phyloP scores from a whole-genome alignment of 2,329 filamentous ascomycete species.

The Arthroderma uncinatum region DNA sequence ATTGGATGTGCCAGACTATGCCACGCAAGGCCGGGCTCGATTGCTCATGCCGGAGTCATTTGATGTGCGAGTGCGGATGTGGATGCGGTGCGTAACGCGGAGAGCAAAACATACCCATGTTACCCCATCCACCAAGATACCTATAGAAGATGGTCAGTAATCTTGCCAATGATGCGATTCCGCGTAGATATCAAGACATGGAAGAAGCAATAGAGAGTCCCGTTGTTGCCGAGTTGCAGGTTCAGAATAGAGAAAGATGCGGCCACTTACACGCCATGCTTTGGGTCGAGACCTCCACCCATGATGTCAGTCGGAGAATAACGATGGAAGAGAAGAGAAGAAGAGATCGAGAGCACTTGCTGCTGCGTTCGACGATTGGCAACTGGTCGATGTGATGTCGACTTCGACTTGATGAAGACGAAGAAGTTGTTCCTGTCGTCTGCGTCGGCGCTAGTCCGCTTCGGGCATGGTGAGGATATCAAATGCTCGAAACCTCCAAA shows the following conservation, averaged over 20 bases:
- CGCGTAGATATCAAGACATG: background rate
- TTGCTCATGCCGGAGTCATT: background rate
- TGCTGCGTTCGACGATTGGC: background rate
- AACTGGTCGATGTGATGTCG: background rate
- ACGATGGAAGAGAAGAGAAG: background rate
- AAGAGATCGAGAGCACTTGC: background rate
- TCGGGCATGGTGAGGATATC: constrained; percentile 2
- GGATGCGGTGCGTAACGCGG: background rate
- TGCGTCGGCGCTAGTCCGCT: constrained; percentile 1
- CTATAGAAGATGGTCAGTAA: constrained; percentile 33
- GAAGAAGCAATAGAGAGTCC: background rate
- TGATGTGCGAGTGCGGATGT: too few species aligned
- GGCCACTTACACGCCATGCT: constrained; percentile 35
- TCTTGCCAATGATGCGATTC: background rate
- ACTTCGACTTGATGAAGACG: background rate
- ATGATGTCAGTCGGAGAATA: constrained; percentile 23
- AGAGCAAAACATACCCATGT: constrained; percentile 51
- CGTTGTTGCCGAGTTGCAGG: background rate
- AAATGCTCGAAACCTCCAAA: background rate
- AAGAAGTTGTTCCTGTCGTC: background rate
- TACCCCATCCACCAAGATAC: constrained; percentile 64
- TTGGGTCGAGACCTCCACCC: constrained; percentile 30
- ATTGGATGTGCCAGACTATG: background rate
- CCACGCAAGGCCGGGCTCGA: background rate
- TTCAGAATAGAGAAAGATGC: background rate